Conservation (phyloP, 768 basidiomycete genomes). For the Termitomyces sp. region DNA sequence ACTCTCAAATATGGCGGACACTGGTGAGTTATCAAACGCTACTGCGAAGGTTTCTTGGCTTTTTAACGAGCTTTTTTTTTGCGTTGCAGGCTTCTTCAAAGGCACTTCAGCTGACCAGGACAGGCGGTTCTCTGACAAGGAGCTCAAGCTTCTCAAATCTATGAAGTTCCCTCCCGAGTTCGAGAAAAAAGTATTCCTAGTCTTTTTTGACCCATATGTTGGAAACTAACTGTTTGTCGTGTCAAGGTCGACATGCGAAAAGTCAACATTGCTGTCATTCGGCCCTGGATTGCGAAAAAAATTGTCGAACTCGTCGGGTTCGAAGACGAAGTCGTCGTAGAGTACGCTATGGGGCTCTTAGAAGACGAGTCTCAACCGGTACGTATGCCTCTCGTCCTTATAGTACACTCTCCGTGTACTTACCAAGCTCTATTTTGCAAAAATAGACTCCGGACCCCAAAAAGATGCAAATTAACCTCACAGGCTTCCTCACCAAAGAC, state of each 20-base stretch:
- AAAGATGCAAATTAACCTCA: slow-evolving; percentile 94
- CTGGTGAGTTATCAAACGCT: slow-evolving; percentile 49
- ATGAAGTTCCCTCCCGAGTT: slow-evolving; percentile 92
- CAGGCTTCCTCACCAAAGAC: slow-evolving; percentile 87
- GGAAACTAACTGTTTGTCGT: not conserved
- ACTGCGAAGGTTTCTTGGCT: slow-evolving; percentile 35
- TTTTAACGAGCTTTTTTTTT: slow-evolving; percentile 25
- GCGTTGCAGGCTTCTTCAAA: slow-evolving; percentile 74
- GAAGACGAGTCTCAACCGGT: slow-evolving; percentile 88
- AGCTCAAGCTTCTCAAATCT: slow-evolving; percentile 80
- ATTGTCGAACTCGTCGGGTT: slow-evolving; percentile 88
- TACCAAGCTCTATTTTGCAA: not conserved
- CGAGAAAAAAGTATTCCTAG: slow-evolving; percentile 69
- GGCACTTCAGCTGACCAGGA: slow-evolving; percentile 91
- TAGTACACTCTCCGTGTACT: not conserved
- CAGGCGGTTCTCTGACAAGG: slow-evolving; percentile 93
- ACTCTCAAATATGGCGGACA: slow-evolving; percentile 50
- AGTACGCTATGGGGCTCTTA: slow-evolving; percentile 92
- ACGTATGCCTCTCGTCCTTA: slow-evolving; percentile 23
- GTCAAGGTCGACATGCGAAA: slow-evolving; percentile 89
- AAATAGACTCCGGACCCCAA: slow-evolving; percentile 82
- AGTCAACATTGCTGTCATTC: slow-evolving; percentile 88
- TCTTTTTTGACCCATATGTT: not conserved
- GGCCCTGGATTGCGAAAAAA: slow-evolving; percentile 95
- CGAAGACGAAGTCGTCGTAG: slow-evolving; percentile 96